Percentiles rank a stretch among this genome's conserved stretches.
These are phyloP conservation scores for Aspergillus diversus DNA, from an alignment of 495 filamentous ascomycete species.

Conservation along the genomic window DNA sequence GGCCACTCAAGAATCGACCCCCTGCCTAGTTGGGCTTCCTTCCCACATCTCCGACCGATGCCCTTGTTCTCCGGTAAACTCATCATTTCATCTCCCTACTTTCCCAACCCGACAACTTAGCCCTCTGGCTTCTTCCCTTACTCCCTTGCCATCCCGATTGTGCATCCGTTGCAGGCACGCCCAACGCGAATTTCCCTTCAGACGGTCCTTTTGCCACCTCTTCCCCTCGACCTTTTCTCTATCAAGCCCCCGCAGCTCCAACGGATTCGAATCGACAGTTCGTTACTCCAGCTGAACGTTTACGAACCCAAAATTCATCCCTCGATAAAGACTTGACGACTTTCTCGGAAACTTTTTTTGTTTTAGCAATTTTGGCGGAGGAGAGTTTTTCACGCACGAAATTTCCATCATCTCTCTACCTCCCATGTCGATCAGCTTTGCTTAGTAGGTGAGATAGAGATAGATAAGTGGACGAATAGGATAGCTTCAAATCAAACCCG, in stretches of 20 bases:
- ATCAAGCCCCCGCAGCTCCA: neutral
- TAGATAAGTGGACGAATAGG: conserved; percentile 13
- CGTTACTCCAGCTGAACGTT: neutral
- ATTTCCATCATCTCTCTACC: neutral
- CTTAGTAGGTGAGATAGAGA: conserved; percentile 9
- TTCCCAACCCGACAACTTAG: neutral
- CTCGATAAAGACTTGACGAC: neutral
- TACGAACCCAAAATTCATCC: neutral
- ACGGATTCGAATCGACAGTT: neutral
- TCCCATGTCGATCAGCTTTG: conserved; percentile 18
- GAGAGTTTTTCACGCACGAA: neutral
- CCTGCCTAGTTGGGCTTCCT: conserved; percentile 10
- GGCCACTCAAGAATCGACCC: conserved; percentile 3
- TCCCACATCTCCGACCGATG: neutral
- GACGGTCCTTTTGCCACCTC: conserved; percentile 11
- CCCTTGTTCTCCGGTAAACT: conserved; percentile 6
- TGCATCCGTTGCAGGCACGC: conserved; percentile 23
- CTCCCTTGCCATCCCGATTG: conserved; percentile 24
- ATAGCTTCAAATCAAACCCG: conserved; percentile 2
- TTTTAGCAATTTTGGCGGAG: neutral
- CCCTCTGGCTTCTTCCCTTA: conserved; percentile 9
- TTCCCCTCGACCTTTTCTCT: neutral
- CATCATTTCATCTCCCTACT: conserved; percentile 9
- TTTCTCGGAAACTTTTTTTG: neutral
- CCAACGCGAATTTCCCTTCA: conserved; percentile 26